Evolutionary conservation across 768 basidiomycete species (phyloP).

Genomic region (Floccularia luteovirens): DNA sequence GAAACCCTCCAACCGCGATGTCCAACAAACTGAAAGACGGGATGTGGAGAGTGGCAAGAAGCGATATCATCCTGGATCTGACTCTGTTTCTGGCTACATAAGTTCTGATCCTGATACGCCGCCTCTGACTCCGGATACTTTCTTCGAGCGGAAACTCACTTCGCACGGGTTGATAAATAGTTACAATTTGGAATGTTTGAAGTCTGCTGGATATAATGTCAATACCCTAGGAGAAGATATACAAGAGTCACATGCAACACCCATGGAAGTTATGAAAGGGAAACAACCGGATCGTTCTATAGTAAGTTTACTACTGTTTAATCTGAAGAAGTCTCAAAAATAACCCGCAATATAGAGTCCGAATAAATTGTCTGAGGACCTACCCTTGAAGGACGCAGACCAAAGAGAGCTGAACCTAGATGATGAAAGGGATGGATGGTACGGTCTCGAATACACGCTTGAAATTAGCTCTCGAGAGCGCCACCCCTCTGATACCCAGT

Average conservation of each 20-base stretch:
- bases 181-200: too few relatives aligned
- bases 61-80: too few relatives aligned
- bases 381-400: slow-evolving; percentile 1
- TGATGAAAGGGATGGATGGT: slow-evolving; percentile 25
- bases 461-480: slow-evolving; percentile 31
- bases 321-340: neutral
- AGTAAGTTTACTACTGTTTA: slow-evolving; percentile 11
- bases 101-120: slow-evolving; percentile 15
- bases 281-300: slow-evolving; percentile 24
- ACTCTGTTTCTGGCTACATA: neutral
- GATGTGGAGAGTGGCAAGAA: too few relatives aligned
- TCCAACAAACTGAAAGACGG: too few relatives aligned
- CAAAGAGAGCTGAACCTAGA: neutral
- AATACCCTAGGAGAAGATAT: too few relatives aligned
- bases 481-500: slow-evolving; percentile 19
- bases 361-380: too few relatives aligned
- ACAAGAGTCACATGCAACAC: too few relatives aligned
- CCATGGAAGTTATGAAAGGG: slow-evolving; percentile 25
- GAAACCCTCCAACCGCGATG: too few relatives aligned
- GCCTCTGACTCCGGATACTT: slow-evolving; percentile 18
- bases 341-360: too few relatives aligned
- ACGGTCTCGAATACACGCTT: slow-evolving; percentile 34
- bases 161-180: slow-evolving; percentile 7
- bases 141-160: slow-evolving; percentile 8
- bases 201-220: too few relatives aligned